Conservation (phyloP, 2,329 filamentous ascomycete genomes). For the Dryadomyces quercivorus region DNA sequence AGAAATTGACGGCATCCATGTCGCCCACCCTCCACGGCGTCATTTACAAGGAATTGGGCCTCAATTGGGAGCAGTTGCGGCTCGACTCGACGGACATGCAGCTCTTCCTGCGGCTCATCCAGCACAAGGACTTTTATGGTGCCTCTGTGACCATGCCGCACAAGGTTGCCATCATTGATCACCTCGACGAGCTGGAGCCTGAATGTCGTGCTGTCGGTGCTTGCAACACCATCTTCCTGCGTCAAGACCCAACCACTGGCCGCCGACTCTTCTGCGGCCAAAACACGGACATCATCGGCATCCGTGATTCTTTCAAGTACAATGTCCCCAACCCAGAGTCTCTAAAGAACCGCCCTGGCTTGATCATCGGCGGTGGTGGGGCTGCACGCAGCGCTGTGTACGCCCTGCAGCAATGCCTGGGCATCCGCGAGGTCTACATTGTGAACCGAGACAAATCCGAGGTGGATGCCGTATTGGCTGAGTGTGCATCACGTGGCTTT, state of each 20-base stretch:
- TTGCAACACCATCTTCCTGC: slow-evolving; percentile 67
- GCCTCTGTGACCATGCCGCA: slow-evolving; percentile 74
- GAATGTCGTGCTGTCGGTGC: slow-evolving; percentile 65
- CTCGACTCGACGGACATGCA: slow-evolving; percentile 39
- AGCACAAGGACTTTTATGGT: slow-evolving; percentile 50
- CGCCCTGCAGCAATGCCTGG: slow-evolving; percentile 57
- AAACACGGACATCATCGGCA: slow-evolving; percentile 72
- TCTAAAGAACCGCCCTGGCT: slow-evolving; percentile 49
- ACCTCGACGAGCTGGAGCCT: slow-evolving; percentile 61
- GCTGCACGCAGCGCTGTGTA: slow-evolving; percentile 71
- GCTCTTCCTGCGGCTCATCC: slow-evolving; percentile 37
- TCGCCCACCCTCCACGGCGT: slow-evolving; percentile 42
- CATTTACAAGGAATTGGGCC: slow-evolving; percentile 36
- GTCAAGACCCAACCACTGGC: slow-evolving; percentile 28
- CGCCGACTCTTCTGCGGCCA: slow-evolving; percentile 52
- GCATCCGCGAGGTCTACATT: slow-evolving; percentile 57
- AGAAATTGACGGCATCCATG: slow-evolving; percentile 41
- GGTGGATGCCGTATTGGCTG: slow-evolving; percentile 52
- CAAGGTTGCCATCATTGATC: slow-evolving; percentile 63
- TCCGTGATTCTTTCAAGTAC: slow-evolving; percentile 57
- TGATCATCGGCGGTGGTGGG: slow-evolving; percentile 68
- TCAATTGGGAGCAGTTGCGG: slow-evolving; percentile 39
- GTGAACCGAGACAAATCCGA: slow-evolving; percentile 62
- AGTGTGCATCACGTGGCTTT: slow-evolving; percentile 48
- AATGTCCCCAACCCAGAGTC: slow-evolving; percentile 29